Evolutionary conservation across 352 stramenopile genomes (phyloP), one percentile per base, ranked within the genome.

Genomic region (Pythium guiyangense): DNA sequence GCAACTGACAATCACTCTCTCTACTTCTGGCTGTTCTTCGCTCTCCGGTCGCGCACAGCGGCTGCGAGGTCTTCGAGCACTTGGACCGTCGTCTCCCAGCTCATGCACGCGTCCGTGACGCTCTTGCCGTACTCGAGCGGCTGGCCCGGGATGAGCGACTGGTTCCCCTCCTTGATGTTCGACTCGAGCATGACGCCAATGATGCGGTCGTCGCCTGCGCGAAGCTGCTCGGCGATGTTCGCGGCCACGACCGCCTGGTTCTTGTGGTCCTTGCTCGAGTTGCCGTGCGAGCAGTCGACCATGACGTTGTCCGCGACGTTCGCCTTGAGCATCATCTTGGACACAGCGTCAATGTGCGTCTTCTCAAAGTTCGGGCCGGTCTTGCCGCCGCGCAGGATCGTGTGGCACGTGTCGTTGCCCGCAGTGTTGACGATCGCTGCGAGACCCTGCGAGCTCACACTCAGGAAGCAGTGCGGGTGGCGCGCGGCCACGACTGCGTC

Each of bases 281-380:
- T 96, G 60, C 87, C 86, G 67, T 96, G 87, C 67, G 83, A 94
- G 72, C 85, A 96, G 79, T 96, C 87, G 31, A 96, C 71, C 87
- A 96, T 96, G 47, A 96, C 63, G 62, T 93, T 92, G 67, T 91
- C 75, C 53, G 77, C 63, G 44, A 92, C 46, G 37, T 91, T 90
- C 18, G 84, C 70, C 75, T 94, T 94, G 64, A 89, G 80, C 71
- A 95, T 90, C 56, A 92, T 74, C 49, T 64, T 69, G 42, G 81
- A 89, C 14, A 78, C 79, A 49, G 82, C 79, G 6, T 94, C 77
- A n/a, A 96, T 84, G 70, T 94, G 73, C 70, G 85, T 58, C 58
- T 88, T 85, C 58, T 84, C 74, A 54, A 77, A 96, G 74, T 96
- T 96, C 11, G 87, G 86, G 14, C 86, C 87, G 29, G 65, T 81